Conservation (phyloP, 108 stramenopile species). For the Nannochloropsis salina region DNA sequence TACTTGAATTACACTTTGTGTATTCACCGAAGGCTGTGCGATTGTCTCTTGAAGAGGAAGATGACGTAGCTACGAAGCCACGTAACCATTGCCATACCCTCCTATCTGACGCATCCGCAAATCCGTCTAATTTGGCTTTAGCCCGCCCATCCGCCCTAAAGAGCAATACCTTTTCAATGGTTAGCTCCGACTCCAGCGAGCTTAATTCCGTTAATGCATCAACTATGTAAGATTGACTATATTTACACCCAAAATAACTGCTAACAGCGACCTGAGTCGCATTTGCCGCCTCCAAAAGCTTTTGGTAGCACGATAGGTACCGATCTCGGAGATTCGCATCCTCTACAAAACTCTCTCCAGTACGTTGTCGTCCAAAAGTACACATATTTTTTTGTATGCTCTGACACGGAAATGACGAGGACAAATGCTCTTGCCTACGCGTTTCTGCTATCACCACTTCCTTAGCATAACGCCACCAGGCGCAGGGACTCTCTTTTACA, state of each 20-base stretch:
- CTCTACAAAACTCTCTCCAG: neutral
- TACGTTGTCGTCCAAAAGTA: neutral
- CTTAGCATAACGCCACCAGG: conserved; percentile 4
- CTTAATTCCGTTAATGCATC: neutral
- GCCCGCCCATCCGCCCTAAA: neutral
- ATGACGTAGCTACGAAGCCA: neutral
- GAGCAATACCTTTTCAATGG: neutral
- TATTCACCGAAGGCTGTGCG: too few species aligned
- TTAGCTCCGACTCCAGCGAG: neutral
- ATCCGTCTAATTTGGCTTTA: conserved; percentile 17
- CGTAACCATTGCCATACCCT: neutral
- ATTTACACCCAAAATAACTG: neutral
- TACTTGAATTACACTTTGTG: too few species aligned
- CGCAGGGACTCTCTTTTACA: neutral
- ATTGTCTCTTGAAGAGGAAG: too few species aligned
- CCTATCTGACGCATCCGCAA: neutral
- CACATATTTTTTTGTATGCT: neutral
- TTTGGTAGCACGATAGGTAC: neutral
- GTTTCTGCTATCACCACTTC: neutral
- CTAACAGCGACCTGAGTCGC: neutral
- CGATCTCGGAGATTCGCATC: neutral
- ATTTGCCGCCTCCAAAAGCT: neutral
- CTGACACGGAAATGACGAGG: neutral
- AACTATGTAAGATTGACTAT: neutral
- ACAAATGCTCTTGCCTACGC: neutral